phyloP scores from a whole-genome alignment of 106 monocot species.

The Ottelia alismoides region DNA sequence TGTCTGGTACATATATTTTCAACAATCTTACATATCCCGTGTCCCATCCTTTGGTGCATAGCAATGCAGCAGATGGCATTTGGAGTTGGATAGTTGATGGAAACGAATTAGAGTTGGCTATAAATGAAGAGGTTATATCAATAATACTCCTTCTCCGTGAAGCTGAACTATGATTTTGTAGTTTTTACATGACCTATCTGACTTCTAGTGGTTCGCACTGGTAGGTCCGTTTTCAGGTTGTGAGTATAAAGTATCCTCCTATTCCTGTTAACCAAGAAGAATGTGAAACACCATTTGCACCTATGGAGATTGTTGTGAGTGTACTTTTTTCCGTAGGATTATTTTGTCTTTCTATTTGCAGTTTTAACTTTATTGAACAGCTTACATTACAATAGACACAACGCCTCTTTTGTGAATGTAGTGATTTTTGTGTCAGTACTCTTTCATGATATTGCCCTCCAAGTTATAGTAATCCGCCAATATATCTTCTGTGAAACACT shows the following conservation, averaged over 20 bases:
- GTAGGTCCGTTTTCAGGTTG: constrained; percentile 69
- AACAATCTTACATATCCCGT: neutral
- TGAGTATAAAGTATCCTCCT: constrained; percentile 59
- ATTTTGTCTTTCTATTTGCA: too few species aligned
- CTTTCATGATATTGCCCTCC: too few species aligned
- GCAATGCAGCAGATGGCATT: constrained; percentile 47
- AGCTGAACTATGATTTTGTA: neutral
- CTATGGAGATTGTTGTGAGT: constrained; percentile 87
- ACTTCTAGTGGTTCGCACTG: constrained; percentile 1
- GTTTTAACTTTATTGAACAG: too few species aligned
- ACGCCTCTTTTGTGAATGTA: too few species aligned
- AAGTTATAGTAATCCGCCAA: too few species aligned
- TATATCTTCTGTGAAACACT: too few species aligned
- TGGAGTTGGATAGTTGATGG: constrained; percentile 46
- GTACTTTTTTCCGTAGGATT: too few species aligned
- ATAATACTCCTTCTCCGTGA: neutral
- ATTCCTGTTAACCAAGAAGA: constrained; percentile 60
- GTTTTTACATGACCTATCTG: neutral
- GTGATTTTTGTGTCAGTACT: too few species aligned
- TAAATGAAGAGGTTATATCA: constrained; percentile 59
- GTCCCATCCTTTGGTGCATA: neutral
- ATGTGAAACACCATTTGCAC: constrained; percentile 63
- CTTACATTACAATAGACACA: too few species aligned
- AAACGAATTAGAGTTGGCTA: constrained; percentile 34
- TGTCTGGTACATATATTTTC: constrained; percentile 1